These are phyloP conservation scores for Leccinum fallax DNA, from an alignment of 1,284 basidiomycete genomes.

Conservation along the genomic window DNA sequence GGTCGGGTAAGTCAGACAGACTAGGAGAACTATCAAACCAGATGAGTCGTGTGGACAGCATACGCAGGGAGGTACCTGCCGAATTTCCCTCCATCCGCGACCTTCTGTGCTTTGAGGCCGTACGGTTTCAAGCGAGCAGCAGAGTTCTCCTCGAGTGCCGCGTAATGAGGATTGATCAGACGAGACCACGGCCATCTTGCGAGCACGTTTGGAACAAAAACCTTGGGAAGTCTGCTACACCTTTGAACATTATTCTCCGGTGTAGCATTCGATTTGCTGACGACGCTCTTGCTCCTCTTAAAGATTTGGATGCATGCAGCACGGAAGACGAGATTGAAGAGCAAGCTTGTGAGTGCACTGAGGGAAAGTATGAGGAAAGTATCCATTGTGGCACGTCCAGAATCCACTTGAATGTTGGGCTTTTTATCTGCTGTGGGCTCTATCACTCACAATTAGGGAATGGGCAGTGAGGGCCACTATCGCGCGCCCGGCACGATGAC, in stretches of 20 bases:
- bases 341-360: background rate
- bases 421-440: background rate
- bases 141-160: background rate
- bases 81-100: background rate
- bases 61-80: background rate
- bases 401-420: background rate
- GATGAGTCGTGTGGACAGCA: background rate
- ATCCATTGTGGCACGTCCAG: background rate
- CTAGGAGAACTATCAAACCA: background rate
- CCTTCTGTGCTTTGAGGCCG: background rate
- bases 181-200: constrained; percentile 1
- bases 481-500: background rate
- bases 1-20: background rate
- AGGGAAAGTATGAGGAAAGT: background rate
- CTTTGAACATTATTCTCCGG: background rate
- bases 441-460: background rate
- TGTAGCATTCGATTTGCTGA: background rate
- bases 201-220: background rate
- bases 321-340: background rate
- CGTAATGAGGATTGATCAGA: background rate
- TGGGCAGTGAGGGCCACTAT: background rate
- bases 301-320: background rate
- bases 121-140: background rate
- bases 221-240: background rate
- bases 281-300: background rate